Conservation (phyloP, 2,329 filamentous ascomycete species). For the Epichloe amarillans region DNA sequence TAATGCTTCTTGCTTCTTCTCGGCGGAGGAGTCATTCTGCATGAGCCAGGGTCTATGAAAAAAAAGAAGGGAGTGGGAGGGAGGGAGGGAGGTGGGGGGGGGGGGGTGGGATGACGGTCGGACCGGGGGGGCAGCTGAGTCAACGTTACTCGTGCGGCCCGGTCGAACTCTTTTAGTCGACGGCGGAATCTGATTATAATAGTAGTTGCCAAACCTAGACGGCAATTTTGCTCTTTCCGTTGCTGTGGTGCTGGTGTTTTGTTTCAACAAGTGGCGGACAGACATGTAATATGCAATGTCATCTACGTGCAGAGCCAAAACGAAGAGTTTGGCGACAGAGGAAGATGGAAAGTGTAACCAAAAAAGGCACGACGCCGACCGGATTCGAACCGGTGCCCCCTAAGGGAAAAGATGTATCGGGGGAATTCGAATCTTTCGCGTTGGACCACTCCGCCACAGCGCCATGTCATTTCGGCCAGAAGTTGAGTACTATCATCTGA, state of each 20-base stretch:
- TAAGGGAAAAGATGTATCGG: conserved; percentile 15
- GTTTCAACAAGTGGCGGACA: too few species aligned
- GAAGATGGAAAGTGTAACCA: neutral
- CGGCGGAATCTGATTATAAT: too few species aligned
- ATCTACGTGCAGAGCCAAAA: too few species aligned
- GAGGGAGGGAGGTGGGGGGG: neutral
- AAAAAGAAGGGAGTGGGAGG: neutral
- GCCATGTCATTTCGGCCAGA: conserved; percentile 4
- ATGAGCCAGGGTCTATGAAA: neutral
- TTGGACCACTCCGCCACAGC: conserved; percentile 20
- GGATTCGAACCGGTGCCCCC: conserved; percentile 22
- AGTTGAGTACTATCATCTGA: neutral
- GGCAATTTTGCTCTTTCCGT: too few species aligned
- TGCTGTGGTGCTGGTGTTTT: too few species aligned
- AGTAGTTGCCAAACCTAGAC: too few species aligned
- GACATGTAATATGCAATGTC: too few species aligned
- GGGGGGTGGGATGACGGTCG: neutral
- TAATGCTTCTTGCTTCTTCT: neutral
- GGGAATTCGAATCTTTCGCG: conserved; percentile 19
- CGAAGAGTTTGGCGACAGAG: neutral
- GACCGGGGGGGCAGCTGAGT: too few species aligned
- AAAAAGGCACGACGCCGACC: conserved; percentile 16
- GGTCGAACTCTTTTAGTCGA: too few species aligned
- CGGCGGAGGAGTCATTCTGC: conserved; percentile 1
- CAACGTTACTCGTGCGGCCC: too few species aligned